phyloP scores from a whole-genome alignment of 1,284 basidiomycete genomes.

The Ganoderma leucocontextum region DNA sequence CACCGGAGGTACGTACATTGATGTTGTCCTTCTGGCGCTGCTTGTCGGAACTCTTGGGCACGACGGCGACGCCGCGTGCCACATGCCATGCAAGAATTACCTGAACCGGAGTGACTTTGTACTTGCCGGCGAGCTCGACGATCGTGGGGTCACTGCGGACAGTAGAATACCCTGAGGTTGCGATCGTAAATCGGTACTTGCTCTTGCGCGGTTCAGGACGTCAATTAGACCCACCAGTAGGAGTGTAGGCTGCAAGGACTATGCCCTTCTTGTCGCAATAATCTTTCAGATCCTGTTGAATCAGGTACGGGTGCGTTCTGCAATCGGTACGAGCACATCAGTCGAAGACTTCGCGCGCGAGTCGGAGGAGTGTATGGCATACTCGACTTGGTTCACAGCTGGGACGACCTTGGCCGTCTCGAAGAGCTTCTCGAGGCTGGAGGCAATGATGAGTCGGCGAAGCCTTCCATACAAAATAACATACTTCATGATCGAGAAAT shows the following conservation, averaged over 20 bases:
- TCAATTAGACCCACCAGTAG: slow-evolving; percentile 53
- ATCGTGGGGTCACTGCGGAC: slow-evolving; percentile 52
- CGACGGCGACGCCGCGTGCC: slow-evolving; percentile 47
- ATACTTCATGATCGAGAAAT: slow-evolving; percentile 69
- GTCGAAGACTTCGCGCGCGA: slow-evolving; percentile 31
- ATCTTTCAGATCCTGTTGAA: slow-evolving; percentile 62
- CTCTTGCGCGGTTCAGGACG: not conserved
- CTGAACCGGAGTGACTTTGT: slow-evolving; percentile 51
- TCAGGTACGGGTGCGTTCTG: slow-evolving; percentile 60
- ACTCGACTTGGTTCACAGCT: slow-evolving; percentile 72
- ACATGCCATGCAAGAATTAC: slow-evolving; percentile 56
- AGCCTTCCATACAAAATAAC: slow-evolving; percentile 10
- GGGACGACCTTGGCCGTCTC: slow-evolving; percentile 56
- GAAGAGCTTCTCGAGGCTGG: slow-evolving; percentile 53
- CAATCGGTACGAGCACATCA: not conserved
- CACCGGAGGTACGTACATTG: slow-evolving; percentile 40
- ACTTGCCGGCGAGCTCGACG: slow-evolving; percentile 51
- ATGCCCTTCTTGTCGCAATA: slow-evolving; percentile 70
- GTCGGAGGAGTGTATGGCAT: slow-evolving; percentile 14
- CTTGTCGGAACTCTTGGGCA: slow-evolving; percentile 52
- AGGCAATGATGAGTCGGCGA: not conserved
- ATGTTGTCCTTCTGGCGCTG: slow-evolving; percentile 54
- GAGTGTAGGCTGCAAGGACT: slow-evolving; percentile 71
- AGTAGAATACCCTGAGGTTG: slow-evolving; percentile 44
- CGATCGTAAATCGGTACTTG: not conserved